Conservation (phyloP, 331 rosid species). For the Phaseolus coccineus region DNA sequence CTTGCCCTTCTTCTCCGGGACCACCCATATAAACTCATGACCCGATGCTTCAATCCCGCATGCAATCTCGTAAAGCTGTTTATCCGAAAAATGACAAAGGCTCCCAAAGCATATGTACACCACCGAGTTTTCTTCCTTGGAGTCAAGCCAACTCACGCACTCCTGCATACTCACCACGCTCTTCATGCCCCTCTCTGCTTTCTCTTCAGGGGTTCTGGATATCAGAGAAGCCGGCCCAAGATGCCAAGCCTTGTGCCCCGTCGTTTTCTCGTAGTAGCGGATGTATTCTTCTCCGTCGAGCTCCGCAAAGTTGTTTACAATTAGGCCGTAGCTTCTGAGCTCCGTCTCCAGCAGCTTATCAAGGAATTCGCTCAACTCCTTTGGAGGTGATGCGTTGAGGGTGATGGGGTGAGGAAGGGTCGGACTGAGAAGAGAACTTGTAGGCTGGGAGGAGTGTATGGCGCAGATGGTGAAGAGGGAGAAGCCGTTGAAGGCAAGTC, state of each 20-base stretch:
- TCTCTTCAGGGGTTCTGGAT: neutral
- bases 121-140: slow-evolving; percentile 39
- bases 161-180: slow-evolving; percentile 24
- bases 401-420: slow-evolving; percentile 45
- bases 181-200: slow-evolving; percentile 30
- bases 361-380: neutral
- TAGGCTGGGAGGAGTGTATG: neutral
- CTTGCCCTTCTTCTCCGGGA: slow-evolving; percentile 44
- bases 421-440: neutral
- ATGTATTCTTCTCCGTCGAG: slow-evolving; percentile 53
- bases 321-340: slow-evolving; percentile 42
- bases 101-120: slow-evolving; percentile 54
- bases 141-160: slow-evolving; percentile 52
- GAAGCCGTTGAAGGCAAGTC: slow-evolving; percentile 43
- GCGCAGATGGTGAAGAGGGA: slow-evolving; percentile 44
- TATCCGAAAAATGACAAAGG: slow-evolving; percentile 5
- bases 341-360: neutral
- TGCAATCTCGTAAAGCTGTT: slow-evolving; percentile 45
- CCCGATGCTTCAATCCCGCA: slow-evolving; percentile 40
- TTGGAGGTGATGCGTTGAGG: slow-evolving; percentile 24
- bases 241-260: slow-evolving; percentile 51
- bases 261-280: slow-evolving; percentile 45
- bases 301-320: slow-evolving; percentile 49
- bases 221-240: slow-evolving; percentile 50
- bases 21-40: slow-evolving; percentile 45